These are phyloP conservation scores for Sclerotinia minor DNA, from an alignment of 2,329 filamentous ascomycete genomes.

Conservation along the genomic window DNA sequence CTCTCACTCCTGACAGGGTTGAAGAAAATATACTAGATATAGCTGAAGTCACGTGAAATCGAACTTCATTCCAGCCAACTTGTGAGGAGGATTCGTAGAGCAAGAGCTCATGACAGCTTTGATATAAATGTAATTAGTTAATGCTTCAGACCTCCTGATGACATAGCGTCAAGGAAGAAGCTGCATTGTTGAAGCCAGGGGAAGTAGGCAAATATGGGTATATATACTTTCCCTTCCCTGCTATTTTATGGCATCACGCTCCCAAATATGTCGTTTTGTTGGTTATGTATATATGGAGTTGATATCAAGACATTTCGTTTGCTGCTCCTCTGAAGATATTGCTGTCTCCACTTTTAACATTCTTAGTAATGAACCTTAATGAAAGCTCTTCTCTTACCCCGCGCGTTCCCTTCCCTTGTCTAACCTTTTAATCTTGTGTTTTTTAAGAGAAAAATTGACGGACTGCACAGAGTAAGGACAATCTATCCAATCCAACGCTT, in stretches of 20 bases:
- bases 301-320: background rate
- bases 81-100: background rate
- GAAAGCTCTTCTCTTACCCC: background rate
- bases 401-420: background rate
- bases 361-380: background rate
- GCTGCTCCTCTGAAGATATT: background rate
- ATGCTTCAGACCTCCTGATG: background rate
- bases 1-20: too few relatives aligned
- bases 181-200: background rate
- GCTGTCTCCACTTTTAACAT: background rate
- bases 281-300: background rate
- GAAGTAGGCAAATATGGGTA: background rate
- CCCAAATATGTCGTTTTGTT: too few relatives aligned
- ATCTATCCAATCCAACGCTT: background rate
- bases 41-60: background rate
- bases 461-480: too few relatives aligned
- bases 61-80: background rate
- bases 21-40: background rate
- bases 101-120: too few relatives aligned
- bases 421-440: background rate
- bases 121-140: background rate
- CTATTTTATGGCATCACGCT: too few relatives aligned
- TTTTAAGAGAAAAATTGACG: background rate
- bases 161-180: background rate
- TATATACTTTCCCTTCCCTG: too few relatives aligned